Evolutionary conservation across 116 monocot species (phyloP), one percentile per base, ranked within the genome.

Genomic region (Cymodocea nodosa): DNA sequence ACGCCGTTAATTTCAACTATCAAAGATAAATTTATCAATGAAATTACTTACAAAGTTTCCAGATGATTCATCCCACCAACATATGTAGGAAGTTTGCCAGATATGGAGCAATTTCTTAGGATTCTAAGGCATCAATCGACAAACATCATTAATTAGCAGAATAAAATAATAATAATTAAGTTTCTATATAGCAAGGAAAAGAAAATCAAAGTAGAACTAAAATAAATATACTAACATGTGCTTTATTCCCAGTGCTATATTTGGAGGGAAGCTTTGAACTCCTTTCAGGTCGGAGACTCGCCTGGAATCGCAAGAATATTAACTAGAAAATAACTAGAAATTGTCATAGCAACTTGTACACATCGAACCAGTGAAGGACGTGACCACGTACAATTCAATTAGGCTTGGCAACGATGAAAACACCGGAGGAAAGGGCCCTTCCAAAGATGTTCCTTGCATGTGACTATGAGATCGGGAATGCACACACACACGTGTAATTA

Each of bases 51-150:
- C 86, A 86, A 19, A 58, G 44, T 19, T 53, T 53, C 63, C 17
- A 90, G 75, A 50, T 57, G 51, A 16, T 9, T 59, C 75, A 81
- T 70, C 11, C 30, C 13, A 8, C 80, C 78, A 64, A 89, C 73
- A 51, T 78, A 85, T 13, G 44, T 7, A 49, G 85, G 89, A 37
- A 89, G 71, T 62, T 63, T 23, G 55, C 81, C 89, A 65, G 74
- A 70, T 63, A 89, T 80, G 23, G 78, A 83, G 62, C 83, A 79
- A 62, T 85, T 89, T 50, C 85, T 73, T 74, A 90, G 59, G 58
- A 83, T 67, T 71, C 86, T 86, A 37, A 5, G 0, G 20, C 54
- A 30, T 30, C 30, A 30, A 30, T 1, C 59, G 2, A 24, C 0
- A 59, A 13, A 24, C 0, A 59, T 59, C 24, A 23, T 24, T 0